Evolutionary conservation across 2,329 filamentous ascomycete genomes (phyloP), one percentile per base, ranked within the genome.

Genomic region (Penicillium sp.): DNA sequence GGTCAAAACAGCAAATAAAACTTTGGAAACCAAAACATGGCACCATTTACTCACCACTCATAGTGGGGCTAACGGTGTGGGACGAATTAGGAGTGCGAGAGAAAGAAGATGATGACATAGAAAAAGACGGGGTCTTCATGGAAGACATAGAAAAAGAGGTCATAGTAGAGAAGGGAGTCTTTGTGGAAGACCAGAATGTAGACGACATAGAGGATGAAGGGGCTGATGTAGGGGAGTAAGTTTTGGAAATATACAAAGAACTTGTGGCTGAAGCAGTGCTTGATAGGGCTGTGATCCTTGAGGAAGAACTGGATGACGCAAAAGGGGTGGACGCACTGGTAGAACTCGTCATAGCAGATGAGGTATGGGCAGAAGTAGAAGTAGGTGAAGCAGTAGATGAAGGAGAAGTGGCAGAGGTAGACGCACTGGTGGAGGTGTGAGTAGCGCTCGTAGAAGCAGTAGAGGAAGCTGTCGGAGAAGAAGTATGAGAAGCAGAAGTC

Each of bases 11-110:
- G 39, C 33, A 49, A 35, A 37, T 31, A 46, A 58, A 57, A 45
- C n/a, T 49, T 49, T 58, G 53, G 54, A 62, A 63, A 50, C 59
- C 55, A 52, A 26, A 37, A 45, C 55, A 43, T 59, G 50, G 54
- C 58, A 58, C 57, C 59, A 58, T 59, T 57, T 60, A 70, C 69
- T 70, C 58, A 71, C 68, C 62, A 61, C 50, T 60, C 55, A 55
- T 62, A 55, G 60, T 52, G 59, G 67, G 62, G 59, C 59, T 55
- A 43, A 39, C 51, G 35, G 62, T 62, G 44, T n/a, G 33, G 13
- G 54, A 43, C 29, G 52, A 50, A 33, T 33, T 35, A 49, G 39
- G 53, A 58, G 60, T 59, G 48, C 51, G 55, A 57, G 62, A 31
- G 5, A 48, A 29, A 35, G 48, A 48, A 26, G 51, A 16, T 45